These are phyloP conservation scores for Cadophora sp. DNA, from an alignment of 2,329 filamentous ascomycete species.

Conservation along the genomic window DNA sequence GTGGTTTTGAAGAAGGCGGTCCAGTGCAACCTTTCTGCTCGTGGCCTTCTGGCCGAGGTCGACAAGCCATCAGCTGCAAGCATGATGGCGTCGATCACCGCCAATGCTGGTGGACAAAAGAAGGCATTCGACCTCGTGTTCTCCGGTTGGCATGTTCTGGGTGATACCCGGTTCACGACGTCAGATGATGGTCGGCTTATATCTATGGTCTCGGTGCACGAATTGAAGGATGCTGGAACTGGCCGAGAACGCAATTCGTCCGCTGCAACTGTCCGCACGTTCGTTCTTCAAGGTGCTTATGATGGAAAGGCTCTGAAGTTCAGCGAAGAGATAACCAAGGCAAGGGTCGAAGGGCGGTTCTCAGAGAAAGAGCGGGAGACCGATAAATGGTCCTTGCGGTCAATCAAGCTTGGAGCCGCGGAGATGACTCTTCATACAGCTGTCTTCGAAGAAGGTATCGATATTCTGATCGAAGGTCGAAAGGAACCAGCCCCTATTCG, in stretches of 20 bases:
- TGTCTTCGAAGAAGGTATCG: conserved; percentile 73
- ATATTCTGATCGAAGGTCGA: conserved; percentile 67
- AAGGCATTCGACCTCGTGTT: conserved; percentile 75
- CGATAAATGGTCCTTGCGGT: conserved; percentile 80
- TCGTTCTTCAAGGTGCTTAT: conserved; percentile 76
- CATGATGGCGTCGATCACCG: conserved; percentile 68
- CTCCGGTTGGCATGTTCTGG: conserved; percentile 72
- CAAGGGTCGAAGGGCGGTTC: conserved; percentile 84
- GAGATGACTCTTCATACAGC: conserved; percentile 68
- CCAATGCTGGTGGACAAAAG: conserved; percentile 64
- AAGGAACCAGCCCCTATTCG: conserved; percentile 73
- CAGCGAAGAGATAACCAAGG: conserved; percentile 86
- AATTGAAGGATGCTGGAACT: conserved; percentile 62
- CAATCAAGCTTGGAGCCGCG: conserved; percentile 66
- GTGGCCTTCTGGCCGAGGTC: conserved; percentile 81
- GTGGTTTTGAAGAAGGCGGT: conserved; percentile 76
- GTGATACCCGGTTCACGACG: conserved; percentile 76
- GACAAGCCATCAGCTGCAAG: conserved; percentile 77
- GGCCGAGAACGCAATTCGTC: conserved; percentile 56
- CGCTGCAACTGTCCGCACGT: conserved; percentile 66
- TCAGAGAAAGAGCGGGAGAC: conserved; percentile 83
- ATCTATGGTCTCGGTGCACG: conserved; percentile 71
- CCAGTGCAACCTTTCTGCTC: conserved; percentile 69
- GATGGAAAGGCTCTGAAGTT: conserved; percentile 79
- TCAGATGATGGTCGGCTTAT: conserved; percentile 67